Conservation (phyloP, 2,329 filamentous ascomycete species). For the Epichloe scottii region DNA sequence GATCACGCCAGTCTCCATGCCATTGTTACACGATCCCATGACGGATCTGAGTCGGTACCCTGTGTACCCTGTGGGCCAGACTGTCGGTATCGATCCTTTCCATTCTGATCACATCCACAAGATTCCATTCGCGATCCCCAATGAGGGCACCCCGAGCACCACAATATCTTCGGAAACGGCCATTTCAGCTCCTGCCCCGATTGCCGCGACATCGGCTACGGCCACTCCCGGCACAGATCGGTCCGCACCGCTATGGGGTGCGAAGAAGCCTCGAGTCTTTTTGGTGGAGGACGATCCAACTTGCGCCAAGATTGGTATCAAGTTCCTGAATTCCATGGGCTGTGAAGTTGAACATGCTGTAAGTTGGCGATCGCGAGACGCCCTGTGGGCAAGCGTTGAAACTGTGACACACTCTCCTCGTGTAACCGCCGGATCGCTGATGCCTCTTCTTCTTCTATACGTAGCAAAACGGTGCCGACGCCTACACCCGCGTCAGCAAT, state of each 20-base stretch:
- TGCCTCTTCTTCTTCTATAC: background rate
- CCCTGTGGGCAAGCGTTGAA: background rate
- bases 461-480: constrained; percentile 66
- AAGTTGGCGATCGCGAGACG: constrained; percentile 17
- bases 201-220: constrained; percentile 8
- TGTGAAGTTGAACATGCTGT: constrained; percentile 57
- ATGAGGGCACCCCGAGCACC: constrained; percentile 30
- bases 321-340: constrained; percentile 53
- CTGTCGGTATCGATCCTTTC: constrained; percentile 87
- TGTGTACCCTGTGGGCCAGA: constrained; percentile 84
- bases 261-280: constrained; percentile 63
- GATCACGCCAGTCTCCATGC: constrained; percentile 28
- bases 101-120: constrained; percentile 90
- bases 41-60: constrained; percentile 47
- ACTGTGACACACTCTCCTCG: background rate
- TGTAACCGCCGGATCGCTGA: constrained; percentile 7
- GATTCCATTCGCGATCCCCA: constrained; percentile 70
- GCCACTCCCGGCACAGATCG: constrained; percentile 21
- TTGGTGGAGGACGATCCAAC: constrained; percentile 75
- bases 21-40: constrained; percentile 40
- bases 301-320: constrained; percentile 54
- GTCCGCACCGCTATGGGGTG: constrained; percentile 38
- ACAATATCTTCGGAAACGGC: constrained; percentile 26
- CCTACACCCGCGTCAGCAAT: constrained; percentile 67
- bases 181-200: constrained; percentile 8